Evolutionary conservation across 2,329 filamentous ascomycete genomes (phyloP).

Genomic region (Gaeumannomyces sp.): DNA sequence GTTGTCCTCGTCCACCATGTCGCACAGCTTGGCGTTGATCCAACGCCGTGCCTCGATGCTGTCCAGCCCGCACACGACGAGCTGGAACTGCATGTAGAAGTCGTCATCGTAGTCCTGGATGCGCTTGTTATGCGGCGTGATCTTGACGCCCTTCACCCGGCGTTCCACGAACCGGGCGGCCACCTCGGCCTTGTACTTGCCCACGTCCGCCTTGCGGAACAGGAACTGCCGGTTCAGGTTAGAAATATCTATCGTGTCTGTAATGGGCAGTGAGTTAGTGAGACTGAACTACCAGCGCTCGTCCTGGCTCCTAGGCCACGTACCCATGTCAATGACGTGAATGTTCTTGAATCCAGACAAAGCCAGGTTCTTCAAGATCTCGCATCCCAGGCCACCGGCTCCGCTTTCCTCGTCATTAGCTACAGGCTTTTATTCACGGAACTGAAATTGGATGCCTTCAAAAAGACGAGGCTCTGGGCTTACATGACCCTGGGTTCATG

Average conservation of each 20-base stretch:
- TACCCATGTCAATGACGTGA: constrained; percentile 91
- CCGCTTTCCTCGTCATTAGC: constrained; percentile 35
- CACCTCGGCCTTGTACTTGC: constrained; percentile 87
- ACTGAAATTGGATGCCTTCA: neutral
- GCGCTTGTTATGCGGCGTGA: constrained; percentile 87
- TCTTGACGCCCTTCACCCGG: constrained; percentile 82
- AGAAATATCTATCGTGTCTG: constrained; percentile 93
- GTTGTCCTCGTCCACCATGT: constrained; percentile 79
- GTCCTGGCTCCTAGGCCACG: constrained; percentile 24
- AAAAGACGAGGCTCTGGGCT: constrained; percentile 20
- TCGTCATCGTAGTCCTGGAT: constrained; percentile 96
- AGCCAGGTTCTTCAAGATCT: constrained; percentile 93
- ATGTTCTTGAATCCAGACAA: constrained; percentile 95
- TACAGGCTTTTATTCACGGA: neutral
- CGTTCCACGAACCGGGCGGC: constrained; percentile 87
- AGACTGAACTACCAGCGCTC: neutral
- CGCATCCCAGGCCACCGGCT: constrained; percentile 88
- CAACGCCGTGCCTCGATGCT: constrained; percentile 96
- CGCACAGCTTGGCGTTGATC: constrained; percentile 93
- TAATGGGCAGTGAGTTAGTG: neutral
- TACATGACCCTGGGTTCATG: constrained; percentile 42
- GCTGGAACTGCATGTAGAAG: constrained; percentile 95
- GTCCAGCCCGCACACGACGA: constrained; percentile 90
- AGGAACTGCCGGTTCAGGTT: constrained; percentile 97
- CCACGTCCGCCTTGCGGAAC: constrained; percentile 88